Conservation (phyloP, 2,329 filamentous ascomycete genomes). For the Aureobasidium sp. region DNA sequence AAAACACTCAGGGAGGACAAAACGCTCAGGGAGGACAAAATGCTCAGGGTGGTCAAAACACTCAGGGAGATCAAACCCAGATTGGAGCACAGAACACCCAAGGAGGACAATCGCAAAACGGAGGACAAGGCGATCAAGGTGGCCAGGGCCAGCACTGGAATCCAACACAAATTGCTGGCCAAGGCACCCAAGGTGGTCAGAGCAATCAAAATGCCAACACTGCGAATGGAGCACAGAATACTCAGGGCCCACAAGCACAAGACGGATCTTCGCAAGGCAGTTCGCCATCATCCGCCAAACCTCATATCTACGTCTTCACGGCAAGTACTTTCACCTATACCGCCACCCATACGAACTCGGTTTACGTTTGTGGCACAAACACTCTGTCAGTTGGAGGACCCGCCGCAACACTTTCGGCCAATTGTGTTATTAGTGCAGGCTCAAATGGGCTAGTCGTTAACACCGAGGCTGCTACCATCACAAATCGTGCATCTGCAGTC, state of each 20-base stretch:
- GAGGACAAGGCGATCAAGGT: background rate
- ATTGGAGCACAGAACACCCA: background rate
- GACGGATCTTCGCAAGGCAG: background rate
- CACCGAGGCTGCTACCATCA: background rate
- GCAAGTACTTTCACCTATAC: background rate
- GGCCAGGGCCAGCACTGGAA: background rate
- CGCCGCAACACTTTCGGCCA: background rate
- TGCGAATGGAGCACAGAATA: background rate
- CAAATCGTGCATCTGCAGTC: background rate
- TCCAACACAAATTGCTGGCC: background rate
- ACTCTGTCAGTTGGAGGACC: background rate
- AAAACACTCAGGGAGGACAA: background rate
- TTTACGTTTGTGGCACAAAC: background rate
- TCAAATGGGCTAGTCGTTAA: background rate
- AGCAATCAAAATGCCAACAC: background rate
- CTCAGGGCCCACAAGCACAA: background rate
- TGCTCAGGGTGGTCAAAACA: background rate
- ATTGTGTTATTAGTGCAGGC: background rate
- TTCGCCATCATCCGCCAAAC: background rate
- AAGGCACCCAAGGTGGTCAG: background rate
- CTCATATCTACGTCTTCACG: background rate
- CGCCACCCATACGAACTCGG: background rate
- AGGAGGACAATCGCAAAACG: background rate
- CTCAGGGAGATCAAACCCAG: background rate
- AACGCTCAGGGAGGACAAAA: background rate